Base-by-base conservation (phyloP, 768 basidiomycete species). In the Hirschioporus abietinus region DNA sequence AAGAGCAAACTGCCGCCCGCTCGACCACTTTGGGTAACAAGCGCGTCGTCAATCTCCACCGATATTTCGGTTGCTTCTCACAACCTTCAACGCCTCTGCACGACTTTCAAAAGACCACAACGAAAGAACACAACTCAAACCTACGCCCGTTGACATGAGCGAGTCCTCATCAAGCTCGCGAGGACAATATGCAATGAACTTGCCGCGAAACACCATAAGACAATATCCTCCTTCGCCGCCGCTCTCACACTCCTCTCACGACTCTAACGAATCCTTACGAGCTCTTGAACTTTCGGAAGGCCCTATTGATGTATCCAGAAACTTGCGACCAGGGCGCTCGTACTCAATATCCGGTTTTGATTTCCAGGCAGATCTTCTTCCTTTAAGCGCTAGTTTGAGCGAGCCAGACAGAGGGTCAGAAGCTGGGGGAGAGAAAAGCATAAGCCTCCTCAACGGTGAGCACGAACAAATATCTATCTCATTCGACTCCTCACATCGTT, bases 261-360 rank as follows among this genome's bases (percentile, higher is more conserved):
- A 88, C 66, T 94, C 93, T 1, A 83, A 86, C 27, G 87, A 88
- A 65, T 92, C 91, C 18, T 78, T 96, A 65, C 85, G 91, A 65
- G 89, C 90, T 27, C 80, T 96, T 26, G 94, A 96, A 76, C 78
- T 93, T 64, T 83, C 87, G 0, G 87, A 92, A 64, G 89, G 88
- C 5, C 86, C 87, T 42, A 67, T 73, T 78, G 75, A 77, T 66
- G 52, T 72, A 17, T 72, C 75, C 18, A 69, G 72, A 35, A 35
- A 71, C 7, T 24, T 63, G 15, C 65, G 67, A 30, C 67, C 84
- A 58, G 76, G 76, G 64, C 83, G 90, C 24, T 86, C 90, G 1
- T 87, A 88, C 75, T 93, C 91, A 63, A 76, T 88, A 61, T 82
- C 88, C 7, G 88, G 89, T 7, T 93, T 95, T 75, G 87, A 93